Base-by-base conservation (phyloP, 2,329 filamentous ascomycete genomes). In the Colletotrichum tropicicola region DNA sequence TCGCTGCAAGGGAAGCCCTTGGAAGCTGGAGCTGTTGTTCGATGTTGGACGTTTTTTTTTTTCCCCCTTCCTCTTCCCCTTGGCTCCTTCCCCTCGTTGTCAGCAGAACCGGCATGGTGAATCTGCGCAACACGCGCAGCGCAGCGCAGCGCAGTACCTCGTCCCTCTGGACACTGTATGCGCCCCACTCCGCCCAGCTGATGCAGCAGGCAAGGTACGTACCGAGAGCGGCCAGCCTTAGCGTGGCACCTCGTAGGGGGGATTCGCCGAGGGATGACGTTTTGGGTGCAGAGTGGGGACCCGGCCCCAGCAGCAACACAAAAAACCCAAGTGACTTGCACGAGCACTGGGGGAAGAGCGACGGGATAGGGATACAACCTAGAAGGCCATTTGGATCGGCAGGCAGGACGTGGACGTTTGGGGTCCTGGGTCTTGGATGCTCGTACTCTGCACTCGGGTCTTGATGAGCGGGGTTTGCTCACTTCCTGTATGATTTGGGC, bases 181-280 rank as follows among this genome's bases (percentile, higher is more conserved):
- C 17, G 23, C 23, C 54, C 25, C 39, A 43, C 10, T 45, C 28
- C 13, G n/a, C 23, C 35, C 23, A 53, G 13, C 8, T n/a, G 13
- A 27, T 27, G 17, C 13, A 10, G 48, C 13, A 12, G 9, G 15
- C 5, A 17, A 21, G 17, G 21, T 48, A 47, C 53, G 28, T 47
- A 47, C 41, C 30, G 25, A 35, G 19, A 27, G n/a, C 32, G 58
- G 19, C 49, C 48, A 55, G 48, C 56, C 56, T 54, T 55, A 44
- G 61, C 35, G 56, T 54, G 56, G 21, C 17, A 54, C 61, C 49
- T 30, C 44, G 21, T n/a, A 47, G 52, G 41, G 25, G 8, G 25
- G 6, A 32, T 15, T 32, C 17, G 41, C 56, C 54, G 48, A 48
- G 48, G 61, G 27, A 65, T 65, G 61, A 65, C 61, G 61, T 61